A percentile compares a stretch with the other conserved stretches of the same genome.
Conservation (phyloP, 2,329 filamentous ascomycete genomes). For the Fusarium burgessii region DNA sequence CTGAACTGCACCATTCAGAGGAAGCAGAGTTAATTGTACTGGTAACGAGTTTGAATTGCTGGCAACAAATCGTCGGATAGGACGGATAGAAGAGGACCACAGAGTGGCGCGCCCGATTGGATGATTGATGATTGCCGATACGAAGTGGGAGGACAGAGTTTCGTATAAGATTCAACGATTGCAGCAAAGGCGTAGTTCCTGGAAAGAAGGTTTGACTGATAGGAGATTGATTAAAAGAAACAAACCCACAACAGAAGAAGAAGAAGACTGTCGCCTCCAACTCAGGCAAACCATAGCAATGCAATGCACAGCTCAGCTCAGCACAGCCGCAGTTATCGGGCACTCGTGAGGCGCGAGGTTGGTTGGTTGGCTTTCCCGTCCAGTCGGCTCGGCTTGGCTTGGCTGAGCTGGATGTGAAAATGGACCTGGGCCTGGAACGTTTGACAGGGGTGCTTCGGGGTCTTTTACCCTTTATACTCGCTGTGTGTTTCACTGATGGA, state of each 20-base stretch:
- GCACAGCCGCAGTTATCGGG: conserved; percentile 40
- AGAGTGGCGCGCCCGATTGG: conserved; percentile 16
- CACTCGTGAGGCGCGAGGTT: conserved; percentile 40
- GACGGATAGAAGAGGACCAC: conserved; percentile 14
- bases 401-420: conserved; percentile 24
- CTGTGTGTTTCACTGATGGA: conserved; percentile 26
- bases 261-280: conserved; percentile 32
- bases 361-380: conserved; percentile 26
- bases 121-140: conserved; percentile 18
- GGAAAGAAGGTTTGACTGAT: conserved; percentile 9
- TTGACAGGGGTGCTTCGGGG: conserved; percentile 35
- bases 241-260: conserved; percentile 18
- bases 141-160: conserved; percentile 20
- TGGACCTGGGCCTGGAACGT: conserved; percentile 18
- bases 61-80: conserved; percentile 11
- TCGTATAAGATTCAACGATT: conserved; percentile 13
- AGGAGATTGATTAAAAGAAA: conserved; percentile 3
- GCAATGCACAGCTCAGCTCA: conserved; percentile 8
- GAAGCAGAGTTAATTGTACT: conserved; percentile 8
- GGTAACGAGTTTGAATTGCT: conserved; percentile 7
- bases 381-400: conserved; percentile 36
- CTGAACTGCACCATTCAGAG: conserved; percentile 32
- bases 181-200: background rate
- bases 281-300: conserved; percentile 17
- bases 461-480: conserved; percentile 23